These are phyloP conservation scores for Schizochytrium sp. DNA, from an alignment of 108 stramenopile genomes.

Conservation along the genomic window DNA sequence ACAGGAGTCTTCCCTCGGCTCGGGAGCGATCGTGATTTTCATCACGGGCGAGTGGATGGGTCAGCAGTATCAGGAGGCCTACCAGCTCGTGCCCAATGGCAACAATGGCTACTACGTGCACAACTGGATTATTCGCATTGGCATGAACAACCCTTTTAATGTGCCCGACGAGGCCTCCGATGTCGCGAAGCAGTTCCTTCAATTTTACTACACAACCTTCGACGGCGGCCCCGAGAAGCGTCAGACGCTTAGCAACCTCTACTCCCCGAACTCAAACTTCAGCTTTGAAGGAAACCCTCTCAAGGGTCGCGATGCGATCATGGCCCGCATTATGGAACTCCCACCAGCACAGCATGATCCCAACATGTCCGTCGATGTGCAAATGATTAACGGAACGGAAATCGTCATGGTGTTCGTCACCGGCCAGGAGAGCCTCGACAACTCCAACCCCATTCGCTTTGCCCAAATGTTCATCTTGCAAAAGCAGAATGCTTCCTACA, in stretches of 20 bases:
- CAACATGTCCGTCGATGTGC: conserved; percentile 11
- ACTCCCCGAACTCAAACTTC: neutral
- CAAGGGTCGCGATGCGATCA: neutral
- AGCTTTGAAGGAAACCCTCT: neutral
- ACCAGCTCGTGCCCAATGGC: conserved; percentile 11
- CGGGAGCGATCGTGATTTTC: neutral
- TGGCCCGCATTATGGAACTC: neutral
- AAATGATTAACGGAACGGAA: neutral
- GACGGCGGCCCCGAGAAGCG: neutral
- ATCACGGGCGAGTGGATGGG: neutral
- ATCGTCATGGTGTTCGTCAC: neutral
- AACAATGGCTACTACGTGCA: neutral
- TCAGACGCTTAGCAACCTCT: neutral
- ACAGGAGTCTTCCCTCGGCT: neutral
- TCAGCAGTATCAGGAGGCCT: conserved; percentile 12
- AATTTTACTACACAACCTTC: neutral
- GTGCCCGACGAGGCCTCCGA: neutral
- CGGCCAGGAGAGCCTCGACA: neutral
- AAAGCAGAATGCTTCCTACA: neutral
- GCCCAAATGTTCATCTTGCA: neutral
- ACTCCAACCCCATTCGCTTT: neutral
- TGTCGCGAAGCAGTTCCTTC: neutral
- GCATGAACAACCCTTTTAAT: neutral
- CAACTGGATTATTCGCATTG: neutral
- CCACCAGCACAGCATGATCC: neutral